Percentiles rank a stretch among this genome's conserved stretches.
Evolutionary conservation across 148 eudicot species (phyloP).

Genomic region (Drosera capensis): DNA sequence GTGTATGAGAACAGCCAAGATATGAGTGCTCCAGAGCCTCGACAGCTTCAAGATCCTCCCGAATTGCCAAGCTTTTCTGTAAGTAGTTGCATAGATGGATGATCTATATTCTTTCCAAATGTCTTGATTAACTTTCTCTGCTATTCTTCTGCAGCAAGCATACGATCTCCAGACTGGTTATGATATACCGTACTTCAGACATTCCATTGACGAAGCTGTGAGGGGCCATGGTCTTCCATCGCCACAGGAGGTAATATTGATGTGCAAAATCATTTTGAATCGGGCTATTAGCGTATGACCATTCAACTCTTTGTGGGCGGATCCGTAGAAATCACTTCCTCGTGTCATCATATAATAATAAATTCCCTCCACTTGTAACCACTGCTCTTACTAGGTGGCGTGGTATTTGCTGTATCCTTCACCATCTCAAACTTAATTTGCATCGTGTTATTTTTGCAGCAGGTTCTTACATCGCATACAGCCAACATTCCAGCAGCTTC

Average conservation of each 20-base stretch:
- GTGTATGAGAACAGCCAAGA: constrained; percentile 32
- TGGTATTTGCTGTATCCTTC: too few species aligned
- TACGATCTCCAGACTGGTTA: constrained; percentile 62
- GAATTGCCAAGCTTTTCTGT: constrained; percentile 60
- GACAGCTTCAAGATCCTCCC: constrained; percentile 40
- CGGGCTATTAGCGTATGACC: too few species aligned
- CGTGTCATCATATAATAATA: too few species aligned
- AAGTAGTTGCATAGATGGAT: constrained; percentile 10
- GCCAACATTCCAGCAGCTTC: constrained; percentile 43
- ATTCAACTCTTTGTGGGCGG: too few species aligned
- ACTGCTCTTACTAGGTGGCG: too few species aligned
- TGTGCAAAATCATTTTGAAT: too few species aligned
- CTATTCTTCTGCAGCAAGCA: constrained; percentile 25
- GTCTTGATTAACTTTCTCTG: background rate
- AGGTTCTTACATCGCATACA: constrained; percentile 45
- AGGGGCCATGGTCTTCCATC: constrained; percentile 43
- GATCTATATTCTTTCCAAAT: background rate
- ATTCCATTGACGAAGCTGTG: constrained; percentile 49
- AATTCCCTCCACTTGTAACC: too few species aligned
- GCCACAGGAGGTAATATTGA: constrained; percentile 83
- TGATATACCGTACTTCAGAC: constrained; percentile 61
- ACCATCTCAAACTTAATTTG: too few species aligned
- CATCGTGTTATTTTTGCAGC: constrained; percentile 4
- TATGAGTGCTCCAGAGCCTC: constrained; percentile 32
- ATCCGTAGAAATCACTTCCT: too few species aligned